Evolutionary conservation across 2,329 filamentous ascomycete species (phyloP), one percentile per base, ranked within the genome.

Genomic region (Fusarium lyarnte): DNA sequence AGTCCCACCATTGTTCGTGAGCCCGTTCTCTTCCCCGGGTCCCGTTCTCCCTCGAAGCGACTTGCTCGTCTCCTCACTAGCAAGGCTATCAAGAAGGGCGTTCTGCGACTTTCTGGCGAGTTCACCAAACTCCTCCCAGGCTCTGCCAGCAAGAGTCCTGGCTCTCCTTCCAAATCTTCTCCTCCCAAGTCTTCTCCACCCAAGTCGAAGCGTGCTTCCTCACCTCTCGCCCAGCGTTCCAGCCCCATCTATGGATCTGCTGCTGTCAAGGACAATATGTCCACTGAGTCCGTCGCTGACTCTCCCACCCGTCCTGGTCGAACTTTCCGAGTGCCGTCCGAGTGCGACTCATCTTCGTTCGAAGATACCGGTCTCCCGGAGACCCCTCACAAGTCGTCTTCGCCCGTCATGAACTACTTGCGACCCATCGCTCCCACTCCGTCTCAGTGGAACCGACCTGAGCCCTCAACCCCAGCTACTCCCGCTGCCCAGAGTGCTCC

Each of bases 21-120:
- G 21, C 76, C 75, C 4, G 58, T 66, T 10, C 45, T 70, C 59
- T 72, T 73, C 53, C 63, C 76, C 3, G 75, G 79, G 46, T 63
- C 74, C 43, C 74, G 72, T 53, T 82, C 80, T 9, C 81, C 81
- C 2, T 76, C 74, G 25, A 82, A 82, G 75, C 74, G 75, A 41
- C 64, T 74, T 33, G 68, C 76, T 29, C 72, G 73, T n/a, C 75
- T 78, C 17, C 74, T 78, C 17, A 70, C 72, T 5, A 78, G 66
- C 45, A 78, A 78, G 11, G 66, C 80, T 5, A 53, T 53, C 54
- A 77, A 77, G 72, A 70, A 55, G 46, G 70, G 68, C 13, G 58
- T 76, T 25, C 72, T 66, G 36, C 79, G 77, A 29, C 60, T 82
- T 53, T 76, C 73, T n/a, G 75, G 78, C 38, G 76, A 72, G 6